Conservation (phyloP, 2,329 filamentous ascomycete species). For the Xylariaceae sp. region DNA sequence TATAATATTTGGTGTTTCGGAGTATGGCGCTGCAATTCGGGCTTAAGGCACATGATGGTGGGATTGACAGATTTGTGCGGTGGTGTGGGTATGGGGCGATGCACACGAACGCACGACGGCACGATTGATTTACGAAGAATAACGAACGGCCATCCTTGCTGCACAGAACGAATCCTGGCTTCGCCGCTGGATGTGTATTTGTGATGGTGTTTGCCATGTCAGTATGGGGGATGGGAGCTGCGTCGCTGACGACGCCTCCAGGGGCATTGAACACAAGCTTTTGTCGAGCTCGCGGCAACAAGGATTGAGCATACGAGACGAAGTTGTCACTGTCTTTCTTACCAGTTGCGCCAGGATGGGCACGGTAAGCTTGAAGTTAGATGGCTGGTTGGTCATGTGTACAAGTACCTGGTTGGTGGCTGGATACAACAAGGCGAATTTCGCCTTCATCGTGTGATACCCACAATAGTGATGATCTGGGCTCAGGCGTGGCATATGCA, state of each 20-base stretch:
- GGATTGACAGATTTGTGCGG: conserved; percentile 1
- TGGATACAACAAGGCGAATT: conserved; percentile 16
- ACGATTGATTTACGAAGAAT: conserved; percentile 27
- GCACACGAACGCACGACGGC: conserved; percentile 24
- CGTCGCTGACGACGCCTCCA: neutral
- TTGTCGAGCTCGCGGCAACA: neutral
- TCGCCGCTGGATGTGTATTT: conserved; percentile 16
- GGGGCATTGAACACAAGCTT: neutral
- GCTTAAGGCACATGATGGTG: neutral
- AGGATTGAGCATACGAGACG: neutral
- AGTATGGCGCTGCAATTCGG: conserved; percentile 14
- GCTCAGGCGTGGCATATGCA: neutral
- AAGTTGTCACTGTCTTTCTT: conserved; percentile 1
- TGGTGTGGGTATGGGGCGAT: conserved; percentile 3
- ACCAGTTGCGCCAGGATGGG: neutral
- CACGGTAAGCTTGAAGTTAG: conserved; percentile 10
- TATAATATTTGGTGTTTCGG: conserved; percentile 18
- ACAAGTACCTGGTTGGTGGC: conserved; percentile 4
- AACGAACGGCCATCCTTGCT: conserved; percentile 18
- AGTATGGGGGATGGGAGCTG: neutral
- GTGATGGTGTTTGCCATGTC: conserved; percentile 5
- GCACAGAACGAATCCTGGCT: conserved; percentile 6
- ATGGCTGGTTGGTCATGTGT: conserved; percentile 12
- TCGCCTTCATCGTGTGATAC: conserved; percentile 9
- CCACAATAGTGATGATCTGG: conserved; percentile 1